Evolutionary conservation across 371 early-diverging fungal species (phyloP).

Genomic region (Saksenaea vasiformis): DNA sequence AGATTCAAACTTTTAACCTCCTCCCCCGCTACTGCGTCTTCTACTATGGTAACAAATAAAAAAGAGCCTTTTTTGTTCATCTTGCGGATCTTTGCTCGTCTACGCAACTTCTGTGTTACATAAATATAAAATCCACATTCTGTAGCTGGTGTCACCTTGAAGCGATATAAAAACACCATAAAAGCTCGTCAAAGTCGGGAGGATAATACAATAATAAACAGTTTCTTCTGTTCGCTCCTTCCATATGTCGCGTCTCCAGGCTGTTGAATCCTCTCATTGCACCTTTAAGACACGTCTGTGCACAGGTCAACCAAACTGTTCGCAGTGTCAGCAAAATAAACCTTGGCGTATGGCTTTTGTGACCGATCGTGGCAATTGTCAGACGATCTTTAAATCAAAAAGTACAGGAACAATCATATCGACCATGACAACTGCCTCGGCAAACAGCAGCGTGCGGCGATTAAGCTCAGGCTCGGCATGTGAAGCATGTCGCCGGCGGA

Average conservation of each 20-base stretch:
- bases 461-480: constrained; percentile 41
- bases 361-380: constrained; percentile 4
- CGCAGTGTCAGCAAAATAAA: constrained; percentile 26
- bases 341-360: constrained; percentile 33
- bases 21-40: not conserved
- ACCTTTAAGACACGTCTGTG: constrained; percentile 23
- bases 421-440: constrained; percentile 29
- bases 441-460: constrained; percentile 27
- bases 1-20: not conserved
- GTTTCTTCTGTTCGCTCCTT: not conserved
- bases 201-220: not conserved
- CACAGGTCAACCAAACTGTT: constrained; percentile 34
- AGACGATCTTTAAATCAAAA: not conserved
- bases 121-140: not conserved
- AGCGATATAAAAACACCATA: not conserved
- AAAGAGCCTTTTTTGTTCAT: not conserved
- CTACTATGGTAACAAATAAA: no score
- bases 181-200: not conserved
- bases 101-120: not conserved
- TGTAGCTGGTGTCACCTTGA: not conserved
- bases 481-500: constrained; percentile 39
- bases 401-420: constrained; percentile 8
- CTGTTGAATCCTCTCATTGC: constrained; percentile 1
- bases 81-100: not conserved
- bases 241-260: not conserved